phyloP scores from a whole-genome alignment of 805 yeast genomes.

The Ogataea trehaloabstinens region DNA sequence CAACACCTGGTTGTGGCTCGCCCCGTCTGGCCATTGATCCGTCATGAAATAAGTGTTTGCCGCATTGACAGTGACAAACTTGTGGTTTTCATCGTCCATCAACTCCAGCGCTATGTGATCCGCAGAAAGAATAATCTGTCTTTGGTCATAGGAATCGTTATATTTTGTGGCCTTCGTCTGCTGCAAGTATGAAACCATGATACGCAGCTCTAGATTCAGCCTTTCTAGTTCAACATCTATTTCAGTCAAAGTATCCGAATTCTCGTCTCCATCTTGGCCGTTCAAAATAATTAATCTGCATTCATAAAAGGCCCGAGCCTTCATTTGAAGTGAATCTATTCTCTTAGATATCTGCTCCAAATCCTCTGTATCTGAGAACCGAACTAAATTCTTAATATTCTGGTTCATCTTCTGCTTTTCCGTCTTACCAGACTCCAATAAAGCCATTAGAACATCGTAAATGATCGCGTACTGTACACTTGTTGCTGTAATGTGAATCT shows the following conservation, averaged over 20 bases:
- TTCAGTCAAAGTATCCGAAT: constrained; percentile 4
- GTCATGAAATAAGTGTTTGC: constrained; percentile 61
- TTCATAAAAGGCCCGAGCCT: constrained; percentile 20
- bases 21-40: constrained; percentile 63
- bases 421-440: constrained; percentile 36
- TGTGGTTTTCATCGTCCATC: constrained; percentile 55
- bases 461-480: constrained; percentile 56
- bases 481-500: constrained; percentile 51
- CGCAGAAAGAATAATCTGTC: constrained; percentile 59
- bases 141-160: constrained; percentile 35
- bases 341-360: constrained; percentile 16
- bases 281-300: constrained; percentile 23
- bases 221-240: constrained; percentile 30
- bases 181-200: constrained; percentile 28
- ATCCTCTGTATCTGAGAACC: constrained; percentile 28
- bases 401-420: constrained; percentile 41
- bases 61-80: constrained; percentile 73
- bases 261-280: constrained; percentile 9
- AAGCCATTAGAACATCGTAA: constrained; percentile 46
- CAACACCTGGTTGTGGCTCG: constrained; percentile 60
- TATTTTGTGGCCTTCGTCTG: constrained; percentile 26
- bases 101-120: constrained; percentile 73
- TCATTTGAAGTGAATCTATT: constrained; percentile 21
- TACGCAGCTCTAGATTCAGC: constrained; percentile 22
- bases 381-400: constrained; percentile 30